A percentile compares a stretch with the other conserved stretches of the same genome.
Conservation (phyloP, 129 eudicot species). For the Flaveria brownii region DNA sequence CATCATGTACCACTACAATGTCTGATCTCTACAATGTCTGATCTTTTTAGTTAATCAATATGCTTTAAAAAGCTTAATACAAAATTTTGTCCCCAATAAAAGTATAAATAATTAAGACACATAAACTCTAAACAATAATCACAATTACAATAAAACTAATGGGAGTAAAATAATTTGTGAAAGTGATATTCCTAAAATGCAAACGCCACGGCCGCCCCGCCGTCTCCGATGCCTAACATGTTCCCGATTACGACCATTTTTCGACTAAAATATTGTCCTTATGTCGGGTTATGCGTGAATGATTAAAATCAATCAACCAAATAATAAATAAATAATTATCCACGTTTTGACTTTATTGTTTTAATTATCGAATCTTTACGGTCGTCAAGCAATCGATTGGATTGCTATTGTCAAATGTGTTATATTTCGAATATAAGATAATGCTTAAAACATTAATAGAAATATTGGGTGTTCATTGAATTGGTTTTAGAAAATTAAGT, state of each 20-base stretch:
- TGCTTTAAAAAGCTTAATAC: too few species aligned
- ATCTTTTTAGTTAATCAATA: too few species aligned
- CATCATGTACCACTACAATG: too few species aligned
- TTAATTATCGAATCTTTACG: slow-evolving; percentile 15
- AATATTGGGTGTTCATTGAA: too few species aligned
- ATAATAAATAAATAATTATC: slow-evolving; percentile 7
- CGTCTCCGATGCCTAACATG: slow-evolving; percentile 36
- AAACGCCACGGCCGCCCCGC: slow-evolving; percentile 43
- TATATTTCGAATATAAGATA: neutral
- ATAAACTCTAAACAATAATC: too few species aligned
- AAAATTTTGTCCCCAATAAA: too few species aligned
- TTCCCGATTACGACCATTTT: slow-evolving; percentile 31
- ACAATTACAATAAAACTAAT: neutral
- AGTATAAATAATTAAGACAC: too few species aligned
- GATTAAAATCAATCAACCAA: slow-evolving; percentile 28
- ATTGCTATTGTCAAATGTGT: neutral
- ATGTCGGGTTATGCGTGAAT: slow-evolving; percentile 42
- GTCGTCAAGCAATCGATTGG: slow-evolving; percentile 19
- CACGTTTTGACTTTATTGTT: slow-evolving; percentile 31
- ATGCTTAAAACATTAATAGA: too few species aligned
- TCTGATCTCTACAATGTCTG: too few species aligned
- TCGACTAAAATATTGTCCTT: slow-evolving; percentile 10
- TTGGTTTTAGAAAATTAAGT: too few species aligned
- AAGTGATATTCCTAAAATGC: slow-evolving; percentile 19
- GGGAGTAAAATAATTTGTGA: neutral